phyloP scores from a whole-genome alignment of 2,329 filamentous ascomycete species.

The Macroventuria anomochaeta region DNA sequence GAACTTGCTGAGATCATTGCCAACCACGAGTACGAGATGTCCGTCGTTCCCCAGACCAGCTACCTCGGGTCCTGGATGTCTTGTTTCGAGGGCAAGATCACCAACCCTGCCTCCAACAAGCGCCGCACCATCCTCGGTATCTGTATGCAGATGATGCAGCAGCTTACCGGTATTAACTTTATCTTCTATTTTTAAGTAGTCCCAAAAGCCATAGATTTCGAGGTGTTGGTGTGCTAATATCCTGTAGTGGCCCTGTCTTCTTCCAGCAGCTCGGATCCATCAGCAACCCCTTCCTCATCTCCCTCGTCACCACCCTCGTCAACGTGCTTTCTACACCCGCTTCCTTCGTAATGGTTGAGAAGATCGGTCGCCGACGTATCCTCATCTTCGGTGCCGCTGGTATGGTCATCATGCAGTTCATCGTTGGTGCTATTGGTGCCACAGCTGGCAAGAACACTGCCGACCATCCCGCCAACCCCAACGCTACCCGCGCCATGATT shows the following conservation, averaged over 20 bases:
- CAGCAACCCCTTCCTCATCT: constrained; percentile 79
- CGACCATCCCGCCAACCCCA: constrained; percentile 36
- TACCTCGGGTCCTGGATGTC: constrained; percentile 66
- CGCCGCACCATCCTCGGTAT: constrained; percentile 58
- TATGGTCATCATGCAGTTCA: constrained; percentile 87
- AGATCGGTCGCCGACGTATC: constrained; percentile 78
- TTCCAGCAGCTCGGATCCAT: constrained; percentile 77
- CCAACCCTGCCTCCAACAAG: constrained; percentile 58
- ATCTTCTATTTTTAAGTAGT: constrained; percentile 72
- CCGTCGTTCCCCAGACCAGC: constrained; percentile 54
- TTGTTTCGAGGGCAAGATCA: constrained; percentile 64
- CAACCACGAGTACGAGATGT: constrained; percentile 86
- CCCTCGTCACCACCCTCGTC: constrained; percentile 83
- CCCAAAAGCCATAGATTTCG: too few species aligned
- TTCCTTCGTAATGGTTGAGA: constrained; percentile 86
- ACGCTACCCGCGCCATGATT: constrained; percentile 62
- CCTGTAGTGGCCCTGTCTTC: constrained; percentile 68
- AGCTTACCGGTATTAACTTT: constrained; percentile 76
- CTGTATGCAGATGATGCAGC: constrained; percentile 59
- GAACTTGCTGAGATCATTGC: constrained; percentile 88
- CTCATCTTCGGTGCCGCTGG: constrained; percentile 78
- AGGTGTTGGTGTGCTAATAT: background rate
- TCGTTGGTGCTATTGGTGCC: constrained; percentile 73
- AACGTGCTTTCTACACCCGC: constrained; percentile 85
- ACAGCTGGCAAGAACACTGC: constrained; percentile 50